Conservation (phyloP, 2,329 filamentous ascomycete species). For the Lasiodiplodia hormozganensis region DNA sequence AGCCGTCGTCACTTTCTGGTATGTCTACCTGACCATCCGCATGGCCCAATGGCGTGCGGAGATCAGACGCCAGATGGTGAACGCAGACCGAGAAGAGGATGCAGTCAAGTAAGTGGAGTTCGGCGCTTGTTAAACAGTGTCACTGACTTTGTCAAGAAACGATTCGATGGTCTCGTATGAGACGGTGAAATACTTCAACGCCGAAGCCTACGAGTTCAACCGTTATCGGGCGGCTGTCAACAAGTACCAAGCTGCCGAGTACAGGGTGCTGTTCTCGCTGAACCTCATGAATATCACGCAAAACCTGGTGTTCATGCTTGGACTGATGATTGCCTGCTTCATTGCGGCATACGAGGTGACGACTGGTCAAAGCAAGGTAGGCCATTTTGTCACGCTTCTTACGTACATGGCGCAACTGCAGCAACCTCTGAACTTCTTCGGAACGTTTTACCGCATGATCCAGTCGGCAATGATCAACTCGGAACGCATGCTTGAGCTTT, state of each 20-base stretch:
- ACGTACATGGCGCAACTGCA: conserved; percentile 79
- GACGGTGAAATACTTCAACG: conserved; percentile 71
- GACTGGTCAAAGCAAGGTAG: conserved; percentile 65
- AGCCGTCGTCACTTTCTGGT: conserved; percentile 90
- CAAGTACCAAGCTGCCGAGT: conserved; percentile 65
- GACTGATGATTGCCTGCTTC: conserved; percentile 72
- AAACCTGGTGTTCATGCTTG: conserved; percentile 68
- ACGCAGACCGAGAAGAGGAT: conserved; percentile 92
- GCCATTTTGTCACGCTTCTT: conserved; percentile 73
- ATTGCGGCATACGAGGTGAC: conserved; percentile 74
- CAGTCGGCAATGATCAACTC: conserved; percentile 98
- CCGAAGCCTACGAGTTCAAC: conserved; percentile 64
- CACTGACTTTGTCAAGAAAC: conserved; percentile 62
- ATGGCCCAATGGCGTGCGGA: conserved; percentile 94
- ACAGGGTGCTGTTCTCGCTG: conserved; percentile 62
- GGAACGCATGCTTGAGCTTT: conserved; percentile 91
- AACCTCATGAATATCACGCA: conserved; percentile 68
- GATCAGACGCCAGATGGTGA: conserved; percentile 91
- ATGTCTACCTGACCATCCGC: conserved; percentile 94
- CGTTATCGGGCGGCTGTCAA: conserved; percentile 63
- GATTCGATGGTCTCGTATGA: conserved; percentile 99
- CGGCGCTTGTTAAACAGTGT: not conserved
- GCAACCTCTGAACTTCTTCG: conserved; percentile 76
- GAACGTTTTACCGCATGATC: conserved; percentile 93
- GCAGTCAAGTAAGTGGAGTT: conserved; percentile 75